Evolutionary conservation across 305 asterid species (phyloP).

Genomic region (Fraxinus xanthoxyloides): DNA sequence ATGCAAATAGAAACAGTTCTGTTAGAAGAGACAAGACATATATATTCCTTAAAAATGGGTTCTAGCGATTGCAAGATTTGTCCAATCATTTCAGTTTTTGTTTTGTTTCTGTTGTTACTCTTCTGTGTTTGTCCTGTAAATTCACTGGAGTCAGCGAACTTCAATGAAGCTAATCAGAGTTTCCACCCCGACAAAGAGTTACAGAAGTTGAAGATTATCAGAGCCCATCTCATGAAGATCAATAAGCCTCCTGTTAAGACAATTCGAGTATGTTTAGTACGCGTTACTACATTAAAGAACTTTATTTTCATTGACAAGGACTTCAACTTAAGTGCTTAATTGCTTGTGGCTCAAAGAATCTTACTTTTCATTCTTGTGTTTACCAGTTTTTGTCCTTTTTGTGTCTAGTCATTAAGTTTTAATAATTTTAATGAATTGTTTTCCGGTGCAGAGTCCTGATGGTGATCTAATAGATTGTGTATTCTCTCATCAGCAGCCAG

Average conservation of each 20-base stretch:
- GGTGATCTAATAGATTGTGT: slow-evolving; percentile 62
- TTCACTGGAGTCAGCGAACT: slow-evolving; percentile 24
- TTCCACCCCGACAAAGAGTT: slow-evolving; percentile 51
- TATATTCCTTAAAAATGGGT: slow-evolving; percentile 37
- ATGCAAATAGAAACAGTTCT: slow-evolving; percentile 23
- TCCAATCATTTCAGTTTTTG: slow-evolving; percentile 54
- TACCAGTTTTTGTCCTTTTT: neutral
- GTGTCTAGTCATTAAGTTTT: neutral
- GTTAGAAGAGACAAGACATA: slow-evolving; percentile 30
- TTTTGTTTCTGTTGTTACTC: slow-evolving; percentile 46
- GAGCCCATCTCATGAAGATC: slow-evolving; percentile 59
- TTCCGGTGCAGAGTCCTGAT: slow-evolving; percentile 48
- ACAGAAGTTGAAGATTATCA: slow-evolving; percentile 43
- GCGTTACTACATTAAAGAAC: neutral
- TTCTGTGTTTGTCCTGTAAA: slow-evolving; percentile 47
- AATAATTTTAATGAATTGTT: neutral
- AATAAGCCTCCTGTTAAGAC: slow-evolving; percentile 74
- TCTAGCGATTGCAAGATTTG: slow-evolving; percentile 34
- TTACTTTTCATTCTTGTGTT: slow-evolving; percentile 16
- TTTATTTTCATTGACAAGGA: neutral
- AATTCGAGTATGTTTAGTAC: slow-evolving; percentile 44
- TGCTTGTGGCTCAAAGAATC: neutral
- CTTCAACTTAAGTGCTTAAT: neutral
- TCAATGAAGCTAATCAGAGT: slow-evolving; percentile 40
- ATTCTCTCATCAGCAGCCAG: slow-evolving; percentile 47